Conservation (phyloP, 176 grass and related monocot genomes). For the Rhipidocladum racemiflorum region DNA sequence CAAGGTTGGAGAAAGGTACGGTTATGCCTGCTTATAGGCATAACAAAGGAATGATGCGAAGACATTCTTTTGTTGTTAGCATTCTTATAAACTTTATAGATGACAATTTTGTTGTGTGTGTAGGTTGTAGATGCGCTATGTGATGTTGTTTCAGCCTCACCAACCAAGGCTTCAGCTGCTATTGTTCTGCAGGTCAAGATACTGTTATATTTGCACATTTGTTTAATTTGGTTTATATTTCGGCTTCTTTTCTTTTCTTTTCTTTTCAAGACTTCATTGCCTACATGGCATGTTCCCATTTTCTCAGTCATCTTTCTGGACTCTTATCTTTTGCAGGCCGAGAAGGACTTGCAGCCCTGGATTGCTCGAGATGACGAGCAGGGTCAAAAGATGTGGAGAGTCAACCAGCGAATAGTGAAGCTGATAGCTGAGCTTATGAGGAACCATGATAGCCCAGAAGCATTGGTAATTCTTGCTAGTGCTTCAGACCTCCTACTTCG, state of each 20-base stretch:
- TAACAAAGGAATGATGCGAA: neutral
- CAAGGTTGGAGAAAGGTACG: slow-evolving; percentile 98
- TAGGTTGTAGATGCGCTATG: slow-evolving; percentile 98
- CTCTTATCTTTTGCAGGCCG: slow-evolving; percentile 64
- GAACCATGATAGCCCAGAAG: slow-evolving; percentile 91
- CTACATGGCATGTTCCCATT: slow-evolving; percentile 16
- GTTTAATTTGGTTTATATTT: neutral
- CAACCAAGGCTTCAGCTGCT: slow-evolving; percentile 85
- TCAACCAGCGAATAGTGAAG: slow-evolving; percentile 95
- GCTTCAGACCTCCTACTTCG: slow-evolving; percentile 90
- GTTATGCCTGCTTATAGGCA: slow-evolving; percentile 2
- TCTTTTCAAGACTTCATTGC: neutral
- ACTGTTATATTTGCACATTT: slow-evolving; percentile 28
- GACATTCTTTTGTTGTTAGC: neutral
- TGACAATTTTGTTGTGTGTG: neutral
- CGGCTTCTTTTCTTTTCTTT: neutral
- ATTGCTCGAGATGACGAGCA: slow-evolving; percentile 92
- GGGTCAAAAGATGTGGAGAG: slow-evolving; percentile 95
- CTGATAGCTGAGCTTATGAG: slow-evolving; percentile 97
- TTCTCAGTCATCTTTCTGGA: slow-evolving; percentile 51
- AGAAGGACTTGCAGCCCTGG: slow-evolving; percentile 96
- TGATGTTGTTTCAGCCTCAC: slow-evolving; percentile 96
- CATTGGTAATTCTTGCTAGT: slow-evolving; percentile 78
- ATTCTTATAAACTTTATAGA: slow-evolving; percentile 20
- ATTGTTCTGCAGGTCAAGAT: slow-evolving; percentile 89